Conservation (phyloP, 495 filamentous ascomycete species). For the Peziza echinospora region DNA sequence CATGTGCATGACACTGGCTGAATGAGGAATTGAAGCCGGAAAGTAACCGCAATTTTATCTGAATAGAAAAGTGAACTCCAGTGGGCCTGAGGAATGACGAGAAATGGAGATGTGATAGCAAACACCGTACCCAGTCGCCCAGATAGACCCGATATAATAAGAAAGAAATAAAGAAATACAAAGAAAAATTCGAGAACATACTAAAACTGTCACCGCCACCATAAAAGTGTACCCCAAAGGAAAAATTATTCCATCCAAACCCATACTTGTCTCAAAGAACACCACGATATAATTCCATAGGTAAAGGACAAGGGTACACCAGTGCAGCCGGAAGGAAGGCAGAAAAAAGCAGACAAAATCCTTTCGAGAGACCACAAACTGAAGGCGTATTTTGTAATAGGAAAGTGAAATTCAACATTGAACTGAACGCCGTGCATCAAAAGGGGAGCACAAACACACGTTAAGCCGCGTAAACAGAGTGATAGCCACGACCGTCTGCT, state of each 20-base stretch:
- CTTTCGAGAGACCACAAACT: neutral
- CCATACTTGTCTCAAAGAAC: neutral
- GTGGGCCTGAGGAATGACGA: no score
- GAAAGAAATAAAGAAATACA: no score
- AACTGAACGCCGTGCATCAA: neutral
- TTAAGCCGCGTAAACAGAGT: slow-evolving; percentile 23
- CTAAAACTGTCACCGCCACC: no score
- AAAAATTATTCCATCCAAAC: neutral
- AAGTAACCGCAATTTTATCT: no score
- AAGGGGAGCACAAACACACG: neutral
- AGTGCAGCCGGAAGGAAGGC: neutral
- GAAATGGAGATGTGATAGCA: no score
- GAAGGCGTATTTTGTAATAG: neutral
- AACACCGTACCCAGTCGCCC: no score
- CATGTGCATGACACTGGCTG: no score
- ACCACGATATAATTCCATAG: neutral
- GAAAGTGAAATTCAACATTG: neutral
- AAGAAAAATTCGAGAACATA: no score
- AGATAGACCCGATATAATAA: no score
- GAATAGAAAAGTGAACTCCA: no score
- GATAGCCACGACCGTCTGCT: slow-evolving; percentile 26
- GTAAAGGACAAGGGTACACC: neutral
- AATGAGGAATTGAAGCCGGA: no score
- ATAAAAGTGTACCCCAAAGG: neutral
- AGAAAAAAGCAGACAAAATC: neutral